Evolutionary conservation across 805 yeast species (phyloP), one percentile per base, ranked within the genome.

Genomic region (Yarrowia osloensis): DNA sequence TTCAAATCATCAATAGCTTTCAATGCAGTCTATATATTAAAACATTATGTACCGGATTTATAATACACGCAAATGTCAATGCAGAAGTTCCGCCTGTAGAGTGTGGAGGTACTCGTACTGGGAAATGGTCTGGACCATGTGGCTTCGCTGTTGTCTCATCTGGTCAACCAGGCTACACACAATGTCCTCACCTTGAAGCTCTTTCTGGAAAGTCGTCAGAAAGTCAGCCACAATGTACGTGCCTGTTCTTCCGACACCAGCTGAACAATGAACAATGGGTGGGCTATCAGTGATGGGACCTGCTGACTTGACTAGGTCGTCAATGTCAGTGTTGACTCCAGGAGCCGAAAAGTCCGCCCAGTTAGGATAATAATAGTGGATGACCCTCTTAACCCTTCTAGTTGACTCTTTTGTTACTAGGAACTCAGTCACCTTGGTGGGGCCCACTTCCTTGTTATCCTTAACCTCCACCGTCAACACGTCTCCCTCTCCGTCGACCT

Each of bases 161-260:
- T 70, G 67, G 17, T 75, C 68, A 3, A 80, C 76, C 4, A 77
- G 65, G 59, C 72, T 68, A 68, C 70, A 70, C 40, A 78, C 67
- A 55, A 76, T 71, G 68, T 77, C 72, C 21, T 49, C 57, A 9
- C 62, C 50, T 28, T 49, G 33, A 1, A 42, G 35, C 28, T 54
- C 77, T n/a, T 84, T 81, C 70, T 84, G 84, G 39, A 69, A 65
- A 21, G 68, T 70, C 29, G 77, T 70, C 63, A 80, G 68, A 59
- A 87, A 81, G 73, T 90, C 96, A 24, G 89, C 78, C 1, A 91
- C 85, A 69, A 92, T 86, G 74, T 88, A 88, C 1, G 97, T 90
- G 1, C 99, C 99, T 0, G 98, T 91, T 68, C 99, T 81, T 21
- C 99, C 99, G 74, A 97, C 92, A 0, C 99, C 99, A 1, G 98